Conservation (phyloP, 345 rosid genomes). For the Conringia planisiliqua region DNA sequence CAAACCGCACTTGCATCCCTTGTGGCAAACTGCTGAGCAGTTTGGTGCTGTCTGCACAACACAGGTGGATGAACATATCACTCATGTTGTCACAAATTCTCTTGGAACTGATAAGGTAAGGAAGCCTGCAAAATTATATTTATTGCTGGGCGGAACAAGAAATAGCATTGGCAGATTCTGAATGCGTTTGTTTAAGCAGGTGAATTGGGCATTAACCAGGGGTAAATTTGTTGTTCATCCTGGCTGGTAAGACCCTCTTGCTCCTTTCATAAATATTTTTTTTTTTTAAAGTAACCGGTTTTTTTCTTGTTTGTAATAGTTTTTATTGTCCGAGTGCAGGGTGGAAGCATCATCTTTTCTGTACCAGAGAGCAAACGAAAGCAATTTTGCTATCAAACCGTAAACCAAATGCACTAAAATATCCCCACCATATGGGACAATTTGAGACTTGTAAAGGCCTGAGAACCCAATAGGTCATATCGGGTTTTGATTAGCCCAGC, state of each 20-base stretch:
- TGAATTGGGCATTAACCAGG: constrained; percentile 79
- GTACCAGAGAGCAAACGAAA: constrained; percentile 91
- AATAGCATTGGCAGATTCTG: background rate
- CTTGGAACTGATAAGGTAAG: constrained; percentile 97
- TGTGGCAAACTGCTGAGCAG: constrained; percentile 98
- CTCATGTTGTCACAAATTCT: constrained; percentile 95
- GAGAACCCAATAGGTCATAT: constrained; percentile 5
- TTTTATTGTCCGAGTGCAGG: constrained; percentile 48
- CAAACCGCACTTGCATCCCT: constrained; percentile 86
- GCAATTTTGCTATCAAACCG: constrained; percentile 73
- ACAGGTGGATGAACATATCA: constrained; percentile 84
- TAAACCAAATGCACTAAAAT: constrained; percentile 32
- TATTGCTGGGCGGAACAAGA: background rate
- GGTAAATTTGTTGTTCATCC: constrained; percentile 91
- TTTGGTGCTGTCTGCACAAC: constrained; percentile 95
- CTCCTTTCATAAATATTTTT: background rate
- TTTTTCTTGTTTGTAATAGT: constrained; percentile 6
- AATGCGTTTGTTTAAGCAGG: constrained; percentile 52
- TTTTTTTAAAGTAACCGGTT: background rate
- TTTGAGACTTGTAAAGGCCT: constrained; percentile 17
- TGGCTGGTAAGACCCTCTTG: constrained; percentile 70
- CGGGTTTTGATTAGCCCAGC: background rate
- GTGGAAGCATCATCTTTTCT: constrained; percentile 99
- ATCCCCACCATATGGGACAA: background rate
- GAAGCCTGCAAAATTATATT: background rate